phyloP scores from a whole-genome alignment of 345 rosid species.

The Citrus hindsii region DNA sequence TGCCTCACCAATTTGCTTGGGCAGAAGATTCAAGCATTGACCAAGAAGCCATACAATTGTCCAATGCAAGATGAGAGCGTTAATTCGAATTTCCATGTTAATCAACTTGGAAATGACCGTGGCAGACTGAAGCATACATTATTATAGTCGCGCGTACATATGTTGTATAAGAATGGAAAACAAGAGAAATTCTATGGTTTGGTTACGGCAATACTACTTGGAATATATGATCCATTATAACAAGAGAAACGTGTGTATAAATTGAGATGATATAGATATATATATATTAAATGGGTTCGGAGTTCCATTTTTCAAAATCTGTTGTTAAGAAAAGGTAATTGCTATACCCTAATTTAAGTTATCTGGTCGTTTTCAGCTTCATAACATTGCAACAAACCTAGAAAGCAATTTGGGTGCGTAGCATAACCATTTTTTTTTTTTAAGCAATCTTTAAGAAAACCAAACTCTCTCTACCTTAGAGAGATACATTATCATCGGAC shows the following conservation, averaged over 20 bases:
- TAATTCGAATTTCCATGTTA: no score
- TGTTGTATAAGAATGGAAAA: background rate
- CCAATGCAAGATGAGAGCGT: constrained; percentile 51
- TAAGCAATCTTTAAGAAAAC: no score
- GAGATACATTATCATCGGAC: no score
- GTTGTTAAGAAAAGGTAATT: background rate
- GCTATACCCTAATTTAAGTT: background rate
- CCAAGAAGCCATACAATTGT: constrained; percentile 78
- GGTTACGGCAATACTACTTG: background rate
- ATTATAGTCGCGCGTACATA: background rate
- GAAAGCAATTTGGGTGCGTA: background rate
- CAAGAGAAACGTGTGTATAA: background rate
- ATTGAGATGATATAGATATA: no score
- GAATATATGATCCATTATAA: background rate
- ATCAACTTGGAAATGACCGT: background rate
- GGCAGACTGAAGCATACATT: background rate
- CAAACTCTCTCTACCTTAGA: no score
- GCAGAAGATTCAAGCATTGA: constrained; percentile 58
- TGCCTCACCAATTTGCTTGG: constrained; percentile 60
- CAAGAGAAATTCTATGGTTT: background rate
- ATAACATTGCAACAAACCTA: background rate
- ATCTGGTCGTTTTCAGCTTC: background rate
- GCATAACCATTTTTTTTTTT: background rate
- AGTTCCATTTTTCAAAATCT: background rate
- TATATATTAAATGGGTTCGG: background rate